Percentiles rank a stretch among this genome's conserved stretches.
Evolutionary conservation across 768 basidiomycete genomes (phyloP).

Genomic region (Phanerochaete carnosa): DNA sequence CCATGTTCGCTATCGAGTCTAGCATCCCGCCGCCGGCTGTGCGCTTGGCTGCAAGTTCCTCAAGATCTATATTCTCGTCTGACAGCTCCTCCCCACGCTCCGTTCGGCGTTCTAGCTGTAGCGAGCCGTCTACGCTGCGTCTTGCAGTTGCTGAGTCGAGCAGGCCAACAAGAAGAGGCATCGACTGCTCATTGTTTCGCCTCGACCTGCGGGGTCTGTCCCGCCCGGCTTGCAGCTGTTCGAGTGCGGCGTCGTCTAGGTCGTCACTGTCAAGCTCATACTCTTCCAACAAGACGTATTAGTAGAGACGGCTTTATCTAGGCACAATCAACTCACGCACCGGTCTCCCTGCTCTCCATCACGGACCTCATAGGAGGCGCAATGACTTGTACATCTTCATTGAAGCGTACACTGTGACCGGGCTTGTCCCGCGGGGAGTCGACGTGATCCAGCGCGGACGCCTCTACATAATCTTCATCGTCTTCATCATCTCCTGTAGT

Average conservation of each 20-base stretch:
- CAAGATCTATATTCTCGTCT: conserved; percentile 52
- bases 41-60: conserved; percentile 66
- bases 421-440: conserved; percentile 24
- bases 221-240: conserved; percentile 30
- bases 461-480: conserved; percentile 30
- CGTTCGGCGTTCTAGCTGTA: conserved; percentile 40
- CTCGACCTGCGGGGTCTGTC: conserved; percentile 24
- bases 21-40: conserved; percentile 70
- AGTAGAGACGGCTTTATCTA: not conserved
- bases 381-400: conserved; percentile 67
- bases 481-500: conserved; percentile 50
- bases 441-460: conserved; percentile 25
- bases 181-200: conserved; percentile 48
- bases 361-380: conserved; percentile 71
- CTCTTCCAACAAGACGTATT: conserved; percentile 40
- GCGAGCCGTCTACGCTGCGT: conserved; percentile 53
- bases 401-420: conserved; percentile 50
- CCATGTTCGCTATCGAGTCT: conserved; percentile 89
- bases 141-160: conserved; percentile 60
- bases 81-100: conserved; percentile 19
- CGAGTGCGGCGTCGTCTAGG: conserved; percentile 49
- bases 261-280: conserved; percentile 86
- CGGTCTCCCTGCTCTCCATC: conserved; percentile 72
- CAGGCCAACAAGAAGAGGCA: conserved; percentile 79
- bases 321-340: conserved; percentile 44